phyloP scores from a whole-genome alignment of 139 green algal genomes.

The Chlamydomonas sp. region DNA sequence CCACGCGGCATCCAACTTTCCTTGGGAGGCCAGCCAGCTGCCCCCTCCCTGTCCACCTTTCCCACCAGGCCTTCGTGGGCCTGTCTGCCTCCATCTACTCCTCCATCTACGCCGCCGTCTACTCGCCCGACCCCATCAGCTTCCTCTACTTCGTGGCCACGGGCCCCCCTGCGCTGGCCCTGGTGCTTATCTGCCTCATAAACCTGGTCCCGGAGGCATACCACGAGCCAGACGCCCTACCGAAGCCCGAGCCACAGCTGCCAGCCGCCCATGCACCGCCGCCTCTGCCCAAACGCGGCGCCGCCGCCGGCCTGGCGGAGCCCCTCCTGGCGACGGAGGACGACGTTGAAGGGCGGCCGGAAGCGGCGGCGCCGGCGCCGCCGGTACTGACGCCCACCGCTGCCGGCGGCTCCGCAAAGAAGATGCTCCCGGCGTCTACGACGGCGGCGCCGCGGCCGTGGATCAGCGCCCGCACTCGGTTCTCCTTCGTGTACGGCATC shows the following conservation, averaged over 20 bases:
- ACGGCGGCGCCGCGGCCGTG: not conserved
- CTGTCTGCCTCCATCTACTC: conserved; percentile 68
- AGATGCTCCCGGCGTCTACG: not conserved
- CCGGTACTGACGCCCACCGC: too few relatives aligned
- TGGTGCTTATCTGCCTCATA: conserved; percentile 51
- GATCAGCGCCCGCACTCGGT: conserved; percentile 39
- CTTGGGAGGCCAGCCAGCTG: not conserved
- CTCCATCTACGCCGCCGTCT: conserved; percentile 58
- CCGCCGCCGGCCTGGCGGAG: too few relatives aligned
- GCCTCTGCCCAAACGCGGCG: too few relatives aligned
- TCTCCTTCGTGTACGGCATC: conserved; percentile 44
- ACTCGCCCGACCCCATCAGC: not conserved
- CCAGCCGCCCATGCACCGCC: too few relatives aligned
- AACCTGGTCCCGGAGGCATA: conserved; percentile 62
- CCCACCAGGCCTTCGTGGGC: conserved; percentile 43
- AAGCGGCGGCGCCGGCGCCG: too few relatives aligned
- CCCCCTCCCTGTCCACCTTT: not conserved
- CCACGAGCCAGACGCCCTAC: conserved; percentile 1
- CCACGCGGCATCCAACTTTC: not conserved
- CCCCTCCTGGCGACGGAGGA: too few relatives aligned
- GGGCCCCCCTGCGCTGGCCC: conserved; percentile 34
- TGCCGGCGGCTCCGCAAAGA: not conserved
- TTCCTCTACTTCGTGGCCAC: conserved; percentile 75
- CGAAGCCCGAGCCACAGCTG: conserved; percentile 4
- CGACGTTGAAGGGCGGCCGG: too few relatives aligned